Evolutionary conservation across 2,329 filamentous ascomycete genomes (phyloP).

Genomic region (Fusarium caatingaense): DNA sequence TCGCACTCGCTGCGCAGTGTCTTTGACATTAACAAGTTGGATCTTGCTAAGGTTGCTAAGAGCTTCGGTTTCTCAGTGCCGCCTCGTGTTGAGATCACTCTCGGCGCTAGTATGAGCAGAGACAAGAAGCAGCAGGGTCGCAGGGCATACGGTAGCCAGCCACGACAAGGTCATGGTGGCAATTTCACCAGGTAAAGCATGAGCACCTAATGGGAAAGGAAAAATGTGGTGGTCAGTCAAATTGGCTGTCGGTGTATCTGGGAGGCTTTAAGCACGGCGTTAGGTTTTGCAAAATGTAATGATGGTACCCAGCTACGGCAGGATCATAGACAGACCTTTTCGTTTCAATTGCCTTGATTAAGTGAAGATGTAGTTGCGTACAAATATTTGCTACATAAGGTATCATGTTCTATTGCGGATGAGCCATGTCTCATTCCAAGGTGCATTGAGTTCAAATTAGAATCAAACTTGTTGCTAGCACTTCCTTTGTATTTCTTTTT

Average conservation of each 20-base stretch:
- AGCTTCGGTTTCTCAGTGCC: constrained; percentile 83
- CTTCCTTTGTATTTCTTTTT: not conserved
- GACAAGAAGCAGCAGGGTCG: constrained; percentile 73
- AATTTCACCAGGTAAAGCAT: constrained; percentile 42
- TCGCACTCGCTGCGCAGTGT: constrained; percentile 69
- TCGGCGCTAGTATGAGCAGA: constrained; percentile 83
- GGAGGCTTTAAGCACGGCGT: constrained; percentile 47
- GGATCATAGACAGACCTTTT: constrained; percentile 33
- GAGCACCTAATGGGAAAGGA: constrained; percentile 3
- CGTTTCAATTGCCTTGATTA: constrained; percentile 4
- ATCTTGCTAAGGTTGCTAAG: constrained; percentile 85
- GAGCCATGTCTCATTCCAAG: not conserved
- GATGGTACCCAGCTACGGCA: constrained; percentile 37
- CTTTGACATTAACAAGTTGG: constrained; percentile 86
- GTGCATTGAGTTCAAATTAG: not conserved
- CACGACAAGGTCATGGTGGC: constrained; percentile 62
- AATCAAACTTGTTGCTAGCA: not conserved
- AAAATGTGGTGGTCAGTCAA: constrained; percentile 25
- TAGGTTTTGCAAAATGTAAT: constrained; percentile 48
- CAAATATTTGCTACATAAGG: not conserved
- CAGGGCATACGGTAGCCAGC: constrained; percentile 82
- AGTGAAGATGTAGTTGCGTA: constrained; percentile 4
- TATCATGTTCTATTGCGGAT: not conserved
- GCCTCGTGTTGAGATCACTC: constrained; percentile 82
- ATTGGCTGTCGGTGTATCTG: constrained; percentile 35